Evolutionary conservation across 2,329 filamentous ascomycete species (phyloP).

Genomic region (Sporothrix variecibatus): DNA sequence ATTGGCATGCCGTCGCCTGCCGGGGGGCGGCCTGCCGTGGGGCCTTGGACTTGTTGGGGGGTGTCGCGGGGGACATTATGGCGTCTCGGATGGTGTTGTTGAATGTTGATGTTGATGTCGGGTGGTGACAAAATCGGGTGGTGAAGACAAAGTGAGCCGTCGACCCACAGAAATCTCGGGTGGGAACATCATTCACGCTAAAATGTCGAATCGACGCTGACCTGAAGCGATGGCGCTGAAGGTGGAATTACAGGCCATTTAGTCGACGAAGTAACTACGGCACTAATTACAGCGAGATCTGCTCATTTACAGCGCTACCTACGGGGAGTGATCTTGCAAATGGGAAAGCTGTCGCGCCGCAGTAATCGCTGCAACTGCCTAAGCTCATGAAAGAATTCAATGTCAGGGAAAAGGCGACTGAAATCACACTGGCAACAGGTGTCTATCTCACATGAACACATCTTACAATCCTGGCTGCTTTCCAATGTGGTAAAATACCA

Average conservation of each 20-base stretch:
- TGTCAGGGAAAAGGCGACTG: no score
- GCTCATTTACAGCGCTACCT: no score
- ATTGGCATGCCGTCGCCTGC: slow-evolving; percentile 26
- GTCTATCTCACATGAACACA: no score
- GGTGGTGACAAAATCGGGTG: not conserved
- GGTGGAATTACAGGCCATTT: not conserved
- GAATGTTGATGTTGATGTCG: not conserved
- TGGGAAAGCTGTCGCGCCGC: no score
- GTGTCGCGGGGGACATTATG: not conserved
- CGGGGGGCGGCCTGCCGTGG: not conserved
- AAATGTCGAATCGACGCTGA: not conserved
- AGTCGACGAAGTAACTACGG: no score
- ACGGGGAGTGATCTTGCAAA: no score
- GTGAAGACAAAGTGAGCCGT: not conserved
- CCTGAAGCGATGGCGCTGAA: not conserved
- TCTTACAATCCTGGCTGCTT: no score
- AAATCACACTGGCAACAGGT: no score
- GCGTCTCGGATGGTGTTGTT: not conserved
- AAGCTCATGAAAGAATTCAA: no score
- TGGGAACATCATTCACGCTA: not conserved
- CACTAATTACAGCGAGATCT: no score
- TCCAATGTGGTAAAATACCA: no score
- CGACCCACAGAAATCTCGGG: not conserved
- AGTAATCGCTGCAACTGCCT: no score
- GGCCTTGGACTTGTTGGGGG: not conserved